Conservation (phyloP, 805 yeast species). For the Naumovozyma dairenensis region DNA sequence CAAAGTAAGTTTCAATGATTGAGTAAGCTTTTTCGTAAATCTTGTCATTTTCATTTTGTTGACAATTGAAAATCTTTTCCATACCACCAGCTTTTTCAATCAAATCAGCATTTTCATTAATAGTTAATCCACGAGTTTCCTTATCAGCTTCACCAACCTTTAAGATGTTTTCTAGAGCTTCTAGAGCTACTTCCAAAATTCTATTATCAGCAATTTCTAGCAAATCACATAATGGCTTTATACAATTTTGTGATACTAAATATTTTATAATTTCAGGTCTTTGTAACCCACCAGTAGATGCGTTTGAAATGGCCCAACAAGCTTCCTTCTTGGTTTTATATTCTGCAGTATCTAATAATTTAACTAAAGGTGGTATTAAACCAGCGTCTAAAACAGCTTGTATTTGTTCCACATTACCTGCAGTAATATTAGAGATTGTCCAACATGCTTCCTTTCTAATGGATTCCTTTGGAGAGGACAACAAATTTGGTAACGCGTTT, state of each 20-base stretch:
- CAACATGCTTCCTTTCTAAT: constrained; percentile 97
- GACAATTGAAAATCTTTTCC: constrained; percentile 91
- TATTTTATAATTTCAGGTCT: constrained; percentile 91
- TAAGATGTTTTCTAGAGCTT: constrained; percentile 86
- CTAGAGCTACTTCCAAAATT: constrained; percentile 89
- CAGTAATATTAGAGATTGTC: constrained; percentile 97
- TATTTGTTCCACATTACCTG: constrained; percentile 91
- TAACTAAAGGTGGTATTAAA: constrained; percentile 82
- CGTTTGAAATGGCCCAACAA: constrained; percentile 98
- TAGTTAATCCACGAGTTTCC: constrained; percentile 56
- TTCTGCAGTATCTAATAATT: constrained; percentile 72
- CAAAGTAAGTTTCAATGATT: constrained; percentile 85
- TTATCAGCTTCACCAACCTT: constrained; percentile 91
- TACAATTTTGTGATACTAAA: constrained; percentile 89
- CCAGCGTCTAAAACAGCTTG: constrained; percentile 95
- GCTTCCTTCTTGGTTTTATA: constrained; percentile 97
- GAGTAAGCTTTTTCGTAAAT: constrained; percentile 84
- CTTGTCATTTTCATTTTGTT: constrained; percentile 81
- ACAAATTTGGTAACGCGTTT: constrained; percentile 69
- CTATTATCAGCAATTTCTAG: constrained; percentile 80
- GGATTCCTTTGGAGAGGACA: constrained; percentile 79
- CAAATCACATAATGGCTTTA: constrained; percentile 92
- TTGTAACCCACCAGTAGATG: constrained; percentile 88
- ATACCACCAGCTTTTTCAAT: constrained; percentile 98
- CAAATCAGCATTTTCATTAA: constrained; percentile 80